Base-by-base conservation (phyloP, 163 green algal species). In the Scenedesmus sp. region DNA sequence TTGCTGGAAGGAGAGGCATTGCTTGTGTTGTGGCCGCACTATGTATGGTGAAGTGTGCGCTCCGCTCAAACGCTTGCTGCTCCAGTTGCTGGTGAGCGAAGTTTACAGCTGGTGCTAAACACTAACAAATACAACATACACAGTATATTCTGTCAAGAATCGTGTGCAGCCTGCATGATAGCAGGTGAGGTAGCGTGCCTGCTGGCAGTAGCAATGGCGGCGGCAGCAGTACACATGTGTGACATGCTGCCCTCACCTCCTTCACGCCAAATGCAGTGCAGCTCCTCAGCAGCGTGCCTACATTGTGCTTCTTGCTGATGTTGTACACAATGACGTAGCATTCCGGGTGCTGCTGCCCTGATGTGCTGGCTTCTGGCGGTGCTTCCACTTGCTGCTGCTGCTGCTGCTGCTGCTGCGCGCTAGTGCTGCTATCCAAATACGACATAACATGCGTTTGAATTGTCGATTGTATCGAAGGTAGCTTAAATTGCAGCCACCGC, bases 271-370 rank as follows among this genome's bases (percentile, higher is more conserved):
- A 98, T 0, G 96, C 96, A 1, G 96, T 98, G 67, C 96, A 96
- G 85, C 95, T 97, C 3, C 97, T 94, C 2, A 94, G 92, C 12
- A 99, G 93, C 1, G 94, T 98, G 3, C 96, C 97, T 1, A 99
- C 93, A 86, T 99, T 99, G 92, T 98, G 96, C 20, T 95, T 95
- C 70, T 98, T 99, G 26, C 84, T 92, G 3, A 98, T 88, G 60
- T 97, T 98, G 92, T 98, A 95, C 0, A 96, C 90, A 16, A 99
- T 98, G 0, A 99, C 88, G 79, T 95, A 99, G 91, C 94, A 98
- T 0, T 93, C 73, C 10, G 94, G 94, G 16, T 34, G 67, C 15
- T 60, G 70, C 26, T 62, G 55, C 26, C 13, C 60, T 81, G 62
- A 20, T 81, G 57, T 56, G 16, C 56, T 82, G 52, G 89, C 66